phyloP scores from a whole-genome alignment of 495 filamentous ascomycete species.

The Jackrogersella minutella region DNA sequence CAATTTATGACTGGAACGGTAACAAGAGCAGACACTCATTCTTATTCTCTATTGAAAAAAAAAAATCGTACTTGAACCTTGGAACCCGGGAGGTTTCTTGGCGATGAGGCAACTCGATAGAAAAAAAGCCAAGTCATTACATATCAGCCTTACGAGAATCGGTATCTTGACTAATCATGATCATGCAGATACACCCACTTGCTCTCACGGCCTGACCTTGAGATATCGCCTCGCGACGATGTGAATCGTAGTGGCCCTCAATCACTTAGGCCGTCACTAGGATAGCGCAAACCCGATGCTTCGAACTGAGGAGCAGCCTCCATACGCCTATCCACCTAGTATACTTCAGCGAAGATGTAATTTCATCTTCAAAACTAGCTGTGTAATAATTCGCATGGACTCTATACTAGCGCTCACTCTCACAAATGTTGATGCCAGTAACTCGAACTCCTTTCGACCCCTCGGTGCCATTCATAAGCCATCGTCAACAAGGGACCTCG shows the following conservation, averaged over 20 bases:
- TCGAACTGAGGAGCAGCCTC: neutral
- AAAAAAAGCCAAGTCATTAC: constrained; percentile 20
- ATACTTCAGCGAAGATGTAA: neutral
- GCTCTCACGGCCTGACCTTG: no score
- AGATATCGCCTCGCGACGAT: neutral
- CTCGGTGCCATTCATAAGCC: neutral
- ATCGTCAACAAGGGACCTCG: neutral
- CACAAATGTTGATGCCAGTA: neutral
- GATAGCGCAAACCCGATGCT: neutral
- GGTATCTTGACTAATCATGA: constrained; percentile 26
- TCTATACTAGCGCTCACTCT: neutral
- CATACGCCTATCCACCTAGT: neutral
- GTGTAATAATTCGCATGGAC: neutral
- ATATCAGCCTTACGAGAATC: constrained; percentile 36
- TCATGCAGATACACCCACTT: constrained; percentile 7
- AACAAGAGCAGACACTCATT: neutral
- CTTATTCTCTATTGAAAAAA: no score
- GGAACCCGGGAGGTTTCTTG: neutral
- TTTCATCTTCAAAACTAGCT: neutral
- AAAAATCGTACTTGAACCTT: neutral
- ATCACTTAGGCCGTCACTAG: neutral
- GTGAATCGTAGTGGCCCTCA: neutral
- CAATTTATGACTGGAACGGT: neutral
- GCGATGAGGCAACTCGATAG: constrained; percentile 4
- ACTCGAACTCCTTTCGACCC: neutral